Evolutionary conservation across 176 grass and related monocot genomes (phyloP).

Genomic region (Oryza glaberrima): DNA sequence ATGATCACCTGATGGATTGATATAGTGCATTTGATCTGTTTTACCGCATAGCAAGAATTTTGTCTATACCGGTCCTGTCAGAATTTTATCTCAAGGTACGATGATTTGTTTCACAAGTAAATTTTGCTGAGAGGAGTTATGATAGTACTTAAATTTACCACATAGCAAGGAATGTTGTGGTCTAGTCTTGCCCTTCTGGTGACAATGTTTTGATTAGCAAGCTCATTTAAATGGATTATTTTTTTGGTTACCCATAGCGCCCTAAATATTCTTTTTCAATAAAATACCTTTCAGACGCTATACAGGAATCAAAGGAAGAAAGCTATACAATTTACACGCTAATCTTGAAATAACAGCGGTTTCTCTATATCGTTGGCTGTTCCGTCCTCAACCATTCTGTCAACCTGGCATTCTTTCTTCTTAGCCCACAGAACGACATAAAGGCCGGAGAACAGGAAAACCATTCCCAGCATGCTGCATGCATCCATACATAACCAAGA

Average conservation of each 20-base stretch:
- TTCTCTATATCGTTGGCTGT: slow-evolving; percentile 39
- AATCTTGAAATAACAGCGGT: slow-evolving; percentile 35
- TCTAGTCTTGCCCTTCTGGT: not conserved
- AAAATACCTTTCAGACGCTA: too few relatives aligned
- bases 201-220: not conserved
- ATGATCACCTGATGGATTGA: not conserved
- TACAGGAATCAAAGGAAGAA: slow-evolving; percentile 20
- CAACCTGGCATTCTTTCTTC: slow-evolving; percentile 58
- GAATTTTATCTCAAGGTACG: not conserved
- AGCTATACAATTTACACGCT: slow-evolving; percentile 23
- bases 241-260: not conserved
- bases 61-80: not conserved
- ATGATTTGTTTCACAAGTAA: not conserved
- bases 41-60: not conserved
- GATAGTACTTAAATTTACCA: not conserved
- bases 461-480: slow-evolving; percentile 63
- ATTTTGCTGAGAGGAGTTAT: not conserved
- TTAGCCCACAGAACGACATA: slow-evolving; percentile 79
- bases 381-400: slow-evolving; percentile 20
- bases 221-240: not conserved
- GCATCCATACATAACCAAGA: not conserved
- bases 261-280: not conserved
- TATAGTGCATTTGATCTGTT: not conserved
- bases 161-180: not conserved
- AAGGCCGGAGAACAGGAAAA: slow-evolving; percentile 64